Base-by-base conservation (phyloP, 257 asterid species). In the Petunia axillaris region DNA sequence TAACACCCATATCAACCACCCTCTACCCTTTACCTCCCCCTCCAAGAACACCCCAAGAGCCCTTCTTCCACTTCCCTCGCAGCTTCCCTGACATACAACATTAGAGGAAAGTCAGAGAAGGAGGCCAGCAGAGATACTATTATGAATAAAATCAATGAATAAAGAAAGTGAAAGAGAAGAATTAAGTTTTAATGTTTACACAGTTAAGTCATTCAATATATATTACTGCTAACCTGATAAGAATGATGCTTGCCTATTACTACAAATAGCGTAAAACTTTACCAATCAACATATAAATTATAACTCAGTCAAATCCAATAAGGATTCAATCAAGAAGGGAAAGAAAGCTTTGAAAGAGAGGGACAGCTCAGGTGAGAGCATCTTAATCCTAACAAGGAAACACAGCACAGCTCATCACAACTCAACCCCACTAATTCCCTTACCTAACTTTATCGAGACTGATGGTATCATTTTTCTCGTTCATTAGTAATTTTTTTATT, bases 331-430 rank as follows among this genome's bases (percentile, higher is more conserved):
- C 9, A 44, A 68, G 41, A 16, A 44, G 38, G 40, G 52, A 8
- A 8, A 15, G 11, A 52, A 2, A 52, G 14, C 13, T 52, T 0
- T 16, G 58, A 44, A 68, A 44, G 41, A 13, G 62, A 71, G 8
- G 50, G 77, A 71, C 62, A 71, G 60, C 62, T 71, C 44, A 50
- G 43, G 44, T 11, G 35, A 71, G 15, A 71, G 77, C 62, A 71
- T 71, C 77, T 25, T 35, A 71, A 48, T 71, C 13, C 44, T 35
- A 71, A 11, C 59, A 70, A 46, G 41, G 77, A 25, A 46, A 70
- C 43, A 71, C 77, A 71, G 77, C 77, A 48, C 77, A 50, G 48
- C 62, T 25, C 77, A 71, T 25, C 62, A 48, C 62, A 71, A 50
- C 44, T 44, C 36, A 43, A 71, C 77, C 25, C 25, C 25, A 25